A percentile compares a stretch with the other conserved stretches of the same genome.
Conservation (phyloP, 768 basidiomycete genomes). For the Baorangia bicolor region DNA sequence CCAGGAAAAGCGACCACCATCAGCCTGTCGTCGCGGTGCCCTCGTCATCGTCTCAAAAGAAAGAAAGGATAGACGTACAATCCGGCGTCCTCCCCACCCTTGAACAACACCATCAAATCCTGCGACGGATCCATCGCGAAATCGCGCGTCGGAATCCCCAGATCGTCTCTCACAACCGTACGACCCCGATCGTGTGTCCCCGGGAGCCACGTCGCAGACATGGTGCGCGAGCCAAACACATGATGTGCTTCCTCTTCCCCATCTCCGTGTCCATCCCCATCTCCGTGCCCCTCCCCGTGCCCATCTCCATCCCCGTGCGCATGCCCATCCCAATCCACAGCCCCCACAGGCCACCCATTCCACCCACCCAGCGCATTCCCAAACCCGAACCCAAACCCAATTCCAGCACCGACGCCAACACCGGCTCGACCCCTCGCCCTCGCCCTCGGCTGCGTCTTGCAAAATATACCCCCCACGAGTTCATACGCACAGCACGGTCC, state of each 20-base stretch:
- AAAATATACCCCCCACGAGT: constrained; percentile 59
- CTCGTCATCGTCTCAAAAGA: no score
- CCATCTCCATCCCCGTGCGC: not conserved
- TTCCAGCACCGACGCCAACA: not conserved
- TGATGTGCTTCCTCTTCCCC: not conserved
- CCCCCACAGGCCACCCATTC: not conserved
- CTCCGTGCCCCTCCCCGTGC: not conserved
- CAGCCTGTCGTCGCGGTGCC: constrained; percentile 6
- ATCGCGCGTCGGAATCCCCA: constrained; percentile 47
- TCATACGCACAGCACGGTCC: constrained; percentile 54
- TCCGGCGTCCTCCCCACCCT: constrained; percentile 16
- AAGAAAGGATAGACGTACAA: constrained; percentile 9
- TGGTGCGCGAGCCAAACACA: constrained; percentile 24
- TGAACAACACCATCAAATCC: constrained; percentile 51
- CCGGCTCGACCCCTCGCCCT: not conserved
- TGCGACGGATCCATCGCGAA: constrained; percentile 69
- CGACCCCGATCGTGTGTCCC: constrained; percentile 1
- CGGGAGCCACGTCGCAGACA: constrained; percentile 23
- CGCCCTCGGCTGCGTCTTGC: constrained; percentile 34
- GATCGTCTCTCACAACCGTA: constrained; percentile 30
- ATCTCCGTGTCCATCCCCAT: not conserved
- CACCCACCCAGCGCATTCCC: not conserved
- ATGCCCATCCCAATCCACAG: not conserved
- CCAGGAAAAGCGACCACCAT: constrained; percentile 6
- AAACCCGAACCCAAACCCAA: not conserved